Conservation (phyloP, 176 grass and related monocot genomes). For the Triticum dicoccoides region DNA sequence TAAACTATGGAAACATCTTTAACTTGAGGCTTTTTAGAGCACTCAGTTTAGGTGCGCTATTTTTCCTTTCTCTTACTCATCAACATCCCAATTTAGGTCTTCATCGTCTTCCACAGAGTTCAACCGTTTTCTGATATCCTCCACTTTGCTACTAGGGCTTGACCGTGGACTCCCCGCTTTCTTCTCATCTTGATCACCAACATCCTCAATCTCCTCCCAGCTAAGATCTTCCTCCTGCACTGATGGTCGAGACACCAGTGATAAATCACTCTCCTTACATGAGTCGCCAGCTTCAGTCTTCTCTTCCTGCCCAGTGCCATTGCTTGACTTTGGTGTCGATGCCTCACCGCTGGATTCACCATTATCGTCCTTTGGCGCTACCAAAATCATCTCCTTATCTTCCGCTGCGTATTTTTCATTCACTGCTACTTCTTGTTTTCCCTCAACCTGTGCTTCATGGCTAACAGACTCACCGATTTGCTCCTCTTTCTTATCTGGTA, state of each 20-base stretch:
- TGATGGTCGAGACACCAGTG: slow-evolving; percentile 44
- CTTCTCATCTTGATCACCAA: slow-evolving; percentile 66
- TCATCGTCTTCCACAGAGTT: slow-evolving; percentile 60
- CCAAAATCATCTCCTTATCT: slow-evolving; percentile 15
- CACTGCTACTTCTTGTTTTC: slow-evolving; percentile 14
- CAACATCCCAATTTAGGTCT: slow-evolving; percentile 77
- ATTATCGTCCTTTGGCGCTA: slow-evolving; percentile 29
- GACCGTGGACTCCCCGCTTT: slow-evolving; percentile 29
- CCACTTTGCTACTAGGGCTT: slow-evolving; percentile 44
- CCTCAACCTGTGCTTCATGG: slow-evolving; percentile 14
- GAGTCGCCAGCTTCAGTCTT: slow-evolving; percentile 32
- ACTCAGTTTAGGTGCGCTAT: neutral
- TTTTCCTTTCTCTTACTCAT: slow-evolving; percentile 60
- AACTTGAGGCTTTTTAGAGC: neutral
- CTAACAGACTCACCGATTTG: slow-evolving; percentile 4
- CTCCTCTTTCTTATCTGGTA: slow-evolving; percentile 39
- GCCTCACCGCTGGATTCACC: slow-evolving; percentile 37
- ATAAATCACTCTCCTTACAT: slow-evolving; percentile 53
- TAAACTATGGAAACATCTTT: slow-evolving; percentile 5
- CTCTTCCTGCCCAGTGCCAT: slow-evolving; percentile 16
- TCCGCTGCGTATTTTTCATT: neutral
- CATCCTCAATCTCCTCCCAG: slow-evolving; percentile 84
- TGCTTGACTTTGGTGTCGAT: slow-evolving; percentile 44
- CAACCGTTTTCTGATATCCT: slow-evolving; percentile 63
- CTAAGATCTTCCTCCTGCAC: slow-evolving; percentile 75